Evolutionary conservation across 169 alveolate genomes (phyloP), one percentile per base, ranked within the genome.

Genomic region (Eimeria praecox): DNA sequence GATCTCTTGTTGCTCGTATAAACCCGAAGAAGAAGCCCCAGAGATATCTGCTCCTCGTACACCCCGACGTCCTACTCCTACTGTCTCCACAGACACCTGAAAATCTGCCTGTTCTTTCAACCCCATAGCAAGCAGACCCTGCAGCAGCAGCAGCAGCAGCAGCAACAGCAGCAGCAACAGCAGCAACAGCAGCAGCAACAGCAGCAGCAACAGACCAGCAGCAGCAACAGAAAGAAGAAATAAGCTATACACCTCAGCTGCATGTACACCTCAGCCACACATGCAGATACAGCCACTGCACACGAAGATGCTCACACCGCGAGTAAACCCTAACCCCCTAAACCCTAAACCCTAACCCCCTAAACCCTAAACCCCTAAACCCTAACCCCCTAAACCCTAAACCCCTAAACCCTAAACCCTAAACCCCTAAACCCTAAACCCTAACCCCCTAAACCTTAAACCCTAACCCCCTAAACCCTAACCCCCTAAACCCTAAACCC

Each of bases 241-340:
- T 27, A 56, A 56, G 30, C 5, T 9, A 2, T 14, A 14, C 69
- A 9, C 27, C 69, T 56, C 18, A 14, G 30, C 69, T 6, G 30
- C 78, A 30, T 44, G 75, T 20, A 52, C 59, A 9, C 6, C 59
- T 52, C 20, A 90, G 98, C 99, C n/a, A n/a, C n/a, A n/a, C n/a
- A n/a, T n/a, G n/a, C n/a, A n/a, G n/a, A n/a, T n/a, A n/a, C n/a
- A n/a, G n/a, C n/a, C n/a, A n/a, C n/a, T n/a, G n/a, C n/a, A n/a
- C n/a, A n/a, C n/a, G n/a, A n/a, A n/a, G n/a, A n/a, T n/a, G n/a
- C n/a, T n/a, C n/a, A n/a, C n/a, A n/a, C n/a, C n/a, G n/a, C n/a
- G n/a, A n/a, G n/a, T n/a, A 30, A 99, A 95, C 0, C 99, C 99
- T 97, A 99, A 99, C 42, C 99, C 99, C 99, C 99, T 98, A n/a